Percentiles rank a stretch among this genome's conserved stretches.
Conservation (phyloP, 306 rosid species). For the Vigna nakashimae region DNA sequence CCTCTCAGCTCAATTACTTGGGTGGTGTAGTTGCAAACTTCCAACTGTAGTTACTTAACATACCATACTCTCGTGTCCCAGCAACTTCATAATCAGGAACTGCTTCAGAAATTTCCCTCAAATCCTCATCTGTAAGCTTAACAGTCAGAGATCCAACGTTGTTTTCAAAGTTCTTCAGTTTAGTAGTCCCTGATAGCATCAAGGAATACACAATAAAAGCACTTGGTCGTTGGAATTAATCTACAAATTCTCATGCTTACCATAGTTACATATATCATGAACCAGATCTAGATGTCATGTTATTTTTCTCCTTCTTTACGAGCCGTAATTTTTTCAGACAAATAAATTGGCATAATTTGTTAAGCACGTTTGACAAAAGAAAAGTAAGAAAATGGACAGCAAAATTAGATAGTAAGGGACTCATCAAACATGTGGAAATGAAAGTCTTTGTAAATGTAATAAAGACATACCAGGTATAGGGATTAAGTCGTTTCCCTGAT, state of each 20-base stretch:
- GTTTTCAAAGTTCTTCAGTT: conserved; percentile 63
- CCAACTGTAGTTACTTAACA: conserved; percentile 47
- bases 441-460: conserved; percentile 1
- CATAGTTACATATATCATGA: neutral
- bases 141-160: conserved; percentile 65
- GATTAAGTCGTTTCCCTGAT: conserved; percentile 68
- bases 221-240: conserved; percentile 20
- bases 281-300: conserved; percentile 16
- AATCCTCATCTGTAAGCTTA: conserved; percentile 64
- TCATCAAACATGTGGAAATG: conserved; percentile 14
- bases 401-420: neutral
- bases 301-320: neutral
- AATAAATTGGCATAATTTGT: conserved; percentile 14
- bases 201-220: conserved; percentile 30
- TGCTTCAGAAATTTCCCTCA: conserved; percentile 66
- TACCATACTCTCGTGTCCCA: conserved; percentile 55
- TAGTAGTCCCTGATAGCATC: conserved; percentile 64
- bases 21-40: conserved; percentile 63
- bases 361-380: conserved; percentile 4
- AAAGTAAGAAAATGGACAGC: conserved; percentile 20
- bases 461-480: conserved; percentile 72
- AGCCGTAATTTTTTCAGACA: neutral
- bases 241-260: conserved; percentile 13
- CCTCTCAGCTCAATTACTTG: conserved; percentile 40
- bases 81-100: conserved; percentile 63